phyloP scores from a whole-genome alignment of 495 filamentous ascomycete genomes.

The Trichoderma virens region DNA sequence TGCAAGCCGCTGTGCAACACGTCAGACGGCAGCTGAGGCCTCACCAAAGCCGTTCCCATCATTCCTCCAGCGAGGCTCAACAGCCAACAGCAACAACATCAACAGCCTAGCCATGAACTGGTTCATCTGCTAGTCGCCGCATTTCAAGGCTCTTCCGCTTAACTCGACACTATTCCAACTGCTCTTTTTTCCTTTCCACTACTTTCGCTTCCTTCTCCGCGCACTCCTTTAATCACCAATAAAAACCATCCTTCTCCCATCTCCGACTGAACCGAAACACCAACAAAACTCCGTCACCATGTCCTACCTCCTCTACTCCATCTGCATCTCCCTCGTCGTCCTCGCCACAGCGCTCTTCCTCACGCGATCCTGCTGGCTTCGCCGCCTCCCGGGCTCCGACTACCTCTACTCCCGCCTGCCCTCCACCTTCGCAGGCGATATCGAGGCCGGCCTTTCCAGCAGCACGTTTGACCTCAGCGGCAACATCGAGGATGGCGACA shows the following conservation, averaged over 20 bases:
- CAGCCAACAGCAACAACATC: no score
- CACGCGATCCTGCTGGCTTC: constrained; percentile 64
- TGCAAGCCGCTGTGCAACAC: neutral
- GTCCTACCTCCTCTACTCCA: constrained; percentile 65
- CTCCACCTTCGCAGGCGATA: constrained; percentile 65
- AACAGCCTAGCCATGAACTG: neutral
- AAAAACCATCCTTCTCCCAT: neutral
- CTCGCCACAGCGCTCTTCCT: constrained; percentile 61
- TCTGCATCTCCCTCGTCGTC: constrained; percentile 56
- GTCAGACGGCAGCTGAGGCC: neutral
- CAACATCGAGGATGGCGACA: constrained; percentile 73
- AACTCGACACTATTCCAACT: no score
- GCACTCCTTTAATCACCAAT: no score
- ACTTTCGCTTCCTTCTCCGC: no score
- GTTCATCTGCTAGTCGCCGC: constrained; percentile 4
- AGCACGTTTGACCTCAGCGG: constrained; percentile 68
- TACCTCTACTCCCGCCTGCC: constrained; percentile 68
- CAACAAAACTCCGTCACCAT: neutral
- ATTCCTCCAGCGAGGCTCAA: no score
- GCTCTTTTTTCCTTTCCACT: neutral
- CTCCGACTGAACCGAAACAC: neutral
- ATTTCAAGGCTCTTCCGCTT: no score
- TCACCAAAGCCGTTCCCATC: neutral
- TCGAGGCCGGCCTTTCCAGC: constrained; percentile 78
- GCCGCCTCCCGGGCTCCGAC: constrained; percentile 44